These are phyloP conservation scores for Penicillium thymicola DNA, from an alignment of 2,329 filamentous ascomycete genomes.

Conservation along the genomic window DNA sequence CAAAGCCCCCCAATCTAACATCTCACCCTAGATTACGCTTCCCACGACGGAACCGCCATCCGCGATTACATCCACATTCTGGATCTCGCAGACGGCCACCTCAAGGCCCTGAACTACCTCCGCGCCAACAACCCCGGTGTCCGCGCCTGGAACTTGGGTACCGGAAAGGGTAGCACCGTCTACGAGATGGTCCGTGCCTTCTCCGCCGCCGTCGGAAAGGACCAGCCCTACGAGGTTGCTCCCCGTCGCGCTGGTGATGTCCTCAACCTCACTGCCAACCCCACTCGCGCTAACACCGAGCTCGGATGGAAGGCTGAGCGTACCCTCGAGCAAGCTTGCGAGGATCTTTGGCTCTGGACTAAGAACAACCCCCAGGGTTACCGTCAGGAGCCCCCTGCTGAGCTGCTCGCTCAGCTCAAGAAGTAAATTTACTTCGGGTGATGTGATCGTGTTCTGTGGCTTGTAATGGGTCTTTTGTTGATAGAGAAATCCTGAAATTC, in stretches of 20 bases:
- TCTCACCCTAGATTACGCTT: conserved; percentile 66
- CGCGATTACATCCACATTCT: conserved; percentile 73
- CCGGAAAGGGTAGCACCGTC: conserved; percentile 89
- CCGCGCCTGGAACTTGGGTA: conserved; percentile 94
- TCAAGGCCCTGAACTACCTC: conserved; percentile 66
- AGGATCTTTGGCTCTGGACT: conserved; percentile 95
- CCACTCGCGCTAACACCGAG: conserved; percentile 80
- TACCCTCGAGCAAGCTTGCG: conserved; percentile 88
- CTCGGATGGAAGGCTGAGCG: conserved; percentile 88
- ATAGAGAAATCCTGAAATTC: conserved; percentile 16
- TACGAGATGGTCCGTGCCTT: conserved; percentile 98
- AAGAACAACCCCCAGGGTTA: conserved; percentile 96
- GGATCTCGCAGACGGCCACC: conserved; percentile 51
- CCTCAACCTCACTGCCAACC: conserved; percentile 89
- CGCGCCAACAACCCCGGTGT: conserved; percentile 68
- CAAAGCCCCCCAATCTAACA: not conserved
- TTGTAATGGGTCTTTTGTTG: conserved; percentile 7
- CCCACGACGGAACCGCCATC: conserved; percentile 47
- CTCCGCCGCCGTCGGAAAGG: conserved; percentile 76
- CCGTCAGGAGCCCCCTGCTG: conserved; percentile 81
- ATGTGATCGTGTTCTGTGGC: not conserved
- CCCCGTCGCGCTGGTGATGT: conserved; percentile 84
- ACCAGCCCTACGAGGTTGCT: conserved; percentile 83
- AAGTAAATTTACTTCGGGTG: conserved; percentile 26
- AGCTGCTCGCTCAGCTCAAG: conserved; percentile 62